Evolutionary conservation across 1,284 basidiomycete genomes (phyloP).

Genomic region (Moesziomyces antarcticus): DNA sequence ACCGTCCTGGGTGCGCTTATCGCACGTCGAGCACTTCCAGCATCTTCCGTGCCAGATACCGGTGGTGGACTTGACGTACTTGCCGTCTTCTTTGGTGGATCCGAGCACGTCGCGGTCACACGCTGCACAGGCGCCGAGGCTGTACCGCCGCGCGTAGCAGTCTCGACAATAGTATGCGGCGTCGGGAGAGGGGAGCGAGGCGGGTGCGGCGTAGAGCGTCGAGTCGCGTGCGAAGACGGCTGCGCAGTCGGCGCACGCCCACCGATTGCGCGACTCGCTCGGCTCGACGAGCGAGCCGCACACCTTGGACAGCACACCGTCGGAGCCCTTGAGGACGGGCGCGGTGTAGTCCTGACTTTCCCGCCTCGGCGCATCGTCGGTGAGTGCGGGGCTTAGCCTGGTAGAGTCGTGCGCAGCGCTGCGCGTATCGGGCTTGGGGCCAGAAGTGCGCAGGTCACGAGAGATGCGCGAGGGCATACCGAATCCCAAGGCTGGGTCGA

Average conservation of each 20-base stretch:
- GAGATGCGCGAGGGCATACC: constrained; percentile 56
- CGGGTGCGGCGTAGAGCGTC: constrained; percentile 55
- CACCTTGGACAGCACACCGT: constrained; percentile 56
- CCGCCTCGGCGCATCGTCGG: not conserved
- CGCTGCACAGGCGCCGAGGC: constrained; percentile 38
- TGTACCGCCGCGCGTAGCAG: constrained; percentile 52
- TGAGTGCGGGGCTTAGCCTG: not conserved
- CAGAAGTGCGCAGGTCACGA: constrained; percentile 28
- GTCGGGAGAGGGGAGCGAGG: constrained; percentile 9
- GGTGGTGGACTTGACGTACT: constrained; percentile 45
- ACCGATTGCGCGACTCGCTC: constrained; percentile 33
- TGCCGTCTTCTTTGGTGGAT: constrained; percentile 57
- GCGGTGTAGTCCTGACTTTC: constrained; percentile 45
- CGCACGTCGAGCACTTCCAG: constrained; percentile 51
- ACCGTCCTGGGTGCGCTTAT: constrained; percentile 14
- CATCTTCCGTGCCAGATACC: constrained; percentile 57
- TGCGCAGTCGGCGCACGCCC: constrained; percentile 51
- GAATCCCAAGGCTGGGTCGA: constrained; percentile 29
- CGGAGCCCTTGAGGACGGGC: constrained; percentile 42
- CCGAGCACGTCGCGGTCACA: constrained; percentile 51
- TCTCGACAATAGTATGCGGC: constrained; percentile 42
- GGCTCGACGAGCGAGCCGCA: constrained; percentile 58
- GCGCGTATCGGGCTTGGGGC: not conserved
- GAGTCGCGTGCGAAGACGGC: constrained; percentile 53
- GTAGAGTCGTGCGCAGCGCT: not conserved